These are phyloP conservation scores for Ustilago curta DNA, from an alignment of 1,284 basidiomycete species.

Conservation along the genomic window DNA sequence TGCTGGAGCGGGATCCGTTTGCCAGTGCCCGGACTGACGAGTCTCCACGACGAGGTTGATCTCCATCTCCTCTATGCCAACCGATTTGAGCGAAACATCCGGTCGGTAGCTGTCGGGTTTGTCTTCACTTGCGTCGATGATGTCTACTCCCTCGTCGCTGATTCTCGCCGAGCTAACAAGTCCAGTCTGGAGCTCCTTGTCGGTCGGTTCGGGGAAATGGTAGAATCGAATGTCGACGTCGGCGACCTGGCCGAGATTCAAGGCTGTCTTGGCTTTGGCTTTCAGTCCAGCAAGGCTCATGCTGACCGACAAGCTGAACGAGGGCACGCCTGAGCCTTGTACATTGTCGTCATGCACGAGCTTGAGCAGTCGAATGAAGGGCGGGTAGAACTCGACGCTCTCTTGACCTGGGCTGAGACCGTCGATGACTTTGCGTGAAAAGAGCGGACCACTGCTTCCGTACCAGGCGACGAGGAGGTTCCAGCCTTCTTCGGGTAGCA, in stretches of 20 bases:
- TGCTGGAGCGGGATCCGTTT: slow-evolving; percentile 45
- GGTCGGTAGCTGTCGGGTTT: slow-evolving; percentile 56
- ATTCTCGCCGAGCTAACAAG: slow-evolving; percentile 19
- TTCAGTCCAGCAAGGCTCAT: slow-evolving; percentile 56
- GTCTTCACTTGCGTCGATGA: slow-evolving; percentile 51
- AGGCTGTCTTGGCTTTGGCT: slow-evolving; percentile 46
- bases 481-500: slow-evolving; percentile 82
- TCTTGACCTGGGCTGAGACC: slow-evolving; percentile 69
- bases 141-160: slow-evolving; percentile 52
- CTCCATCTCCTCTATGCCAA: slow-evolving; percentile 65
- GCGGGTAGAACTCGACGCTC: slow-evolving; percentile 83
- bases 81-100: slow-evolving; percentile 29
- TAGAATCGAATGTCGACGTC: slow-evolving; percentile 53
- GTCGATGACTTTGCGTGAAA: slow-evolving; percentile 78
- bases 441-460: slow-evolving; percentile 74
- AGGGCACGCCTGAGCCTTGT: slow-evolving; percentile 57
- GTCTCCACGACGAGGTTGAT: slow-evolving; percentile 66
- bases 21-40: slow-evolving; percentile 57
- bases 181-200: slow-evolving; percentile 27
- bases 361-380: slow-evolving; percentile 76
- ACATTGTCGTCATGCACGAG: slow-evolving; percentile 59
- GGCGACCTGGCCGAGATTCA: slow-evolving; percentile 32
- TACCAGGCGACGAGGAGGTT: slow-evolving; percentile 79
- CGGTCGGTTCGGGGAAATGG: slow-evolving; percentile 42
- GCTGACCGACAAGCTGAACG: slow-evolving; percentile 53